Percentiles rank a stretch among this genome's conserved stretches.
phyloP scores from a whole-genome alignment of 371 early-diverging fungal species.

The Capillidium rhysosporum region DNA sequence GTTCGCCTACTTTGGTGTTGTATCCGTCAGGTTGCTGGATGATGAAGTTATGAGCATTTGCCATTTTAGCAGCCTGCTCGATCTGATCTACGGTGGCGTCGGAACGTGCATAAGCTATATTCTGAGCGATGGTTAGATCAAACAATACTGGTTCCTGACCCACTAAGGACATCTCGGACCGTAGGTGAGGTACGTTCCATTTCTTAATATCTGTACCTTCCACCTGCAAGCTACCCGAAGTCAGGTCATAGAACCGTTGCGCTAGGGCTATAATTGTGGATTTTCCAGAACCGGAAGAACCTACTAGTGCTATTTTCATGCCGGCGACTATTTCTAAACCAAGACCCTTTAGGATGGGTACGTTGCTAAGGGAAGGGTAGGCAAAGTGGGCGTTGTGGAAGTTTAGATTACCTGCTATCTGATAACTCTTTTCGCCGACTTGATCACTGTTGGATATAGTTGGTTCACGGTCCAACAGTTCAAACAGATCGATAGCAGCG shows the following conservation, averaged over 20 bases:
- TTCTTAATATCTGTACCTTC: constrained; percentile 33
- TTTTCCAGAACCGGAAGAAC: too few species aligned
- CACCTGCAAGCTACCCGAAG: constrained; percentile 29
- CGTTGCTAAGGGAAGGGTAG: constrained; percentile 43
- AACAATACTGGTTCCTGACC: constrained; percentile 83
- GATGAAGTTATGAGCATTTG: too few species aligned
- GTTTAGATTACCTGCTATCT: constrained; percentile 35
- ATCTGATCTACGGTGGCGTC: too few species aligned
- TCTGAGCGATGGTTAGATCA: constrained; percentile 63
- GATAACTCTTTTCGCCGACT: constrained; percentile 22
- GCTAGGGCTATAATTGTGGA: constrained; percentile 43
- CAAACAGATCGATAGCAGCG: constrained; percentile 45
- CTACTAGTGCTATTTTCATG: too few species aligned
- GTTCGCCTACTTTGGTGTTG: too few species aligned
- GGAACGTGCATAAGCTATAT: constrained; percentile 60
- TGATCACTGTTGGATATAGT: constrained; percentile 30
- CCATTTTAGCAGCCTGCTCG: too few species aligned
- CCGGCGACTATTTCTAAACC: constrained; percentile 37
- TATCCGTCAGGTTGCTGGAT: too few species aligned
- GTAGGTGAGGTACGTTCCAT: constrained; percentile 26
- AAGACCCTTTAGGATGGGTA: constrained; percentile 33
- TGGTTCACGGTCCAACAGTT: constrained; percentile 52
- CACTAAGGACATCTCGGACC: constrained; percentile 58
- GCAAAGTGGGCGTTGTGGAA: constrained; percentile 44
- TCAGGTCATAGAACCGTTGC: constrained; percentile 46